These are phyloP conservation scores for Ramichloridium luteum DNA, from an alignment of 2,329 filamentous ascomycete genomes.

Conservation along the genomic window DNA sequence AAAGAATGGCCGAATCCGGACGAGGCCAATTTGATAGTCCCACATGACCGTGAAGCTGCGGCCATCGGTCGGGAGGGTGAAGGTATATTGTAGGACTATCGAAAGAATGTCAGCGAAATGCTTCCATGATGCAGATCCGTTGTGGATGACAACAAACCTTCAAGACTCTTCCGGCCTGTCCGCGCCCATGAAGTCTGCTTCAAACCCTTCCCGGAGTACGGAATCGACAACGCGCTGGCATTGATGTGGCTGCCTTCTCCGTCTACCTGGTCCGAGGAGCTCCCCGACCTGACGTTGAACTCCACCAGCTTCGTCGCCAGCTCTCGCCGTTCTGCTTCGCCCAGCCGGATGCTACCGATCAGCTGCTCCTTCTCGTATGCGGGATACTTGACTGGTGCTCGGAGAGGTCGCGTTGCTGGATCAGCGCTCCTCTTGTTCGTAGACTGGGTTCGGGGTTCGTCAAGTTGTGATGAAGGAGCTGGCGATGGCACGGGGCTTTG, in stretches of 20 bases:
- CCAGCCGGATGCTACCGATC: background rate
- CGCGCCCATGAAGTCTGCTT: background rate
- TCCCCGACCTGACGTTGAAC: background rate
- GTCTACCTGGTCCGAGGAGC: background rate
- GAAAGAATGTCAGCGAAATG: slow-evolving; percentile 6
- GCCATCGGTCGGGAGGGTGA: slow-evolving; percentile 58
- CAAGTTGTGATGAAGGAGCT: too few species aligned
- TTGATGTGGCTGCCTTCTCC: background rate
- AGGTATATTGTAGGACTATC: slow-evolving; percentile 73
- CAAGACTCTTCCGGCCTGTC: background rate
- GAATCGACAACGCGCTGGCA: background rate
- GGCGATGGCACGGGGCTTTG: too few species aligned
- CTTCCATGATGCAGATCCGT: too few species aligned
- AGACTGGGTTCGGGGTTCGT: too few species aligned
- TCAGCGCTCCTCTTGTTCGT: too few species aligned
- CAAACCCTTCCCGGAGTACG: background rate
- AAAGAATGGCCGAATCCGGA: slow-evolving; percentile 90
- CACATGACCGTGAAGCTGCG: slow-evolving; percentile 51
- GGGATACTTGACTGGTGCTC: background rate
- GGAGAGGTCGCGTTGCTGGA: too few species aligned
- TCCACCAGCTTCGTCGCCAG: background rate
- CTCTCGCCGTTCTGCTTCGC: background rate
- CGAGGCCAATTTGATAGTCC: slow-evolving; percentile 92
- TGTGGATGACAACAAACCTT: background rate
- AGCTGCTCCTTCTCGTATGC: background rate